Base-by-base conservation (phyloP, 225 moss, liverwort and hornwort genomes). In the Physcomitrium patens region DNA sequence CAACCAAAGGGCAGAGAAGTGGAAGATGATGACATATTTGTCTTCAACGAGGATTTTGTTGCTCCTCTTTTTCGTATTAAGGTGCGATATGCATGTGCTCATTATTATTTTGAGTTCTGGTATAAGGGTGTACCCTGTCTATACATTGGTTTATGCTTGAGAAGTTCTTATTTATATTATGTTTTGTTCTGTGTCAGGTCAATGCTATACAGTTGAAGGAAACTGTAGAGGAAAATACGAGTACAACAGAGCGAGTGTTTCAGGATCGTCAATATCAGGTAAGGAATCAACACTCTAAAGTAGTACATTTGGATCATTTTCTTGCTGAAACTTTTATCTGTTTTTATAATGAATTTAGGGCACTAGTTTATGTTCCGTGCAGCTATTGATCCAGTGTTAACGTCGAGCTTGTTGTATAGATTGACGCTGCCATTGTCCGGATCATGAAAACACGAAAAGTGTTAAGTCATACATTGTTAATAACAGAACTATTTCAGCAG, bases 261-360 rank as follows among this genome's bases (percentile, higher is more conserved):
- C 94, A 95, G 78, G 94, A 95, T 69, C 86, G 94, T 67, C 94
- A 95, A 77, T 96, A 94, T 79, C 92, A 96, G 92, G 92, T 94
- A 26, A 44, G 71, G 37, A 49, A 3, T 17, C n/a, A 20, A 43
- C 60, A 16, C 19, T 72, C 66, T 6, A 47, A 58, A 44, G 46
- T 8, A 22, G 8, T 43, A 52, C 54, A 17, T 17, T 44, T 62
- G 24, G 7, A 37, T 37, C 31, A 37, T 37, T 4, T n/a, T 23
- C 53, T 55, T 55, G 17, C 22, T 41, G 49, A 8, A 74, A 19
- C 59, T 50, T 70, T 27, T 71, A 3, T 54, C 9, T 22, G 28
- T 52, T 23, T 28, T 20, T 8, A 3, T 26, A 23, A 12, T 44
- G 17, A 18, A 41, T 59, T 60, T 10, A 41, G 54, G 65, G 68